These are phyloP conservation scores for Aspergillus sergii DNA, from an alignment of 2,329 filamentous ascomycete species.

Conservation along the genomic window DNA sequence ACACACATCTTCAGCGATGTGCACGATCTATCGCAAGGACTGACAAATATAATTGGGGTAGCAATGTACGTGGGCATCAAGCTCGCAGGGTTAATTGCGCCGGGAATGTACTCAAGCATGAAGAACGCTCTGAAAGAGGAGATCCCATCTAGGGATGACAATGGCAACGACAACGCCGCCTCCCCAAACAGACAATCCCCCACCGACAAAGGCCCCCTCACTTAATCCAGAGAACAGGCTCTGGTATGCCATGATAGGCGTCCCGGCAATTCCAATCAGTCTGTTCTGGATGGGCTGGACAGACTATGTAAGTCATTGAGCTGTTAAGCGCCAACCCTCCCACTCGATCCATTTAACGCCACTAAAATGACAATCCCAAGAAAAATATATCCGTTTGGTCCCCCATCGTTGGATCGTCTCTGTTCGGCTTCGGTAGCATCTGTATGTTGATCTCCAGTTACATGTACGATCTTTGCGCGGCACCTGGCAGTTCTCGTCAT, in stretches of 20 bases:
- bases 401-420: constrained; percentile 50
- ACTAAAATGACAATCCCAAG: constrained; percentile 8
- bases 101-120: constrained; percentile 46
- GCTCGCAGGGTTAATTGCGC: constrained; percentile 42
- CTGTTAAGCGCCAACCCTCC: too few relatives aligned
- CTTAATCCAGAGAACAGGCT: constrained; percentile 54
- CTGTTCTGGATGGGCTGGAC: constrained; percentile 66
- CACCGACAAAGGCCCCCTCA: too few relatives aligned
- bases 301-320: constrained; percentile 19
- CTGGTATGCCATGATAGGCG: constrained; percentile 56
- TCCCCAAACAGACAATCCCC: too few relatives aligned
- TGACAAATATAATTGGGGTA: constrained; percentile 51
- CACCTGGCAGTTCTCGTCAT: too few relatives aligned
- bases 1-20: constrained; percentile 54
- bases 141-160: neutral
- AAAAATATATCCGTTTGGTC: constrained; percentile 52
- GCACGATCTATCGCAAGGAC: constrained; percentile 49
- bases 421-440: constrained; percentile 55
- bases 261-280: constrained; percentile 54
- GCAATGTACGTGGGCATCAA: constrained; percentile 49
- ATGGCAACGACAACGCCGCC: too few relatives aligned
- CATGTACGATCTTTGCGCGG: constrained; percentile 44
- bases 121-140: constrained; percentile 21
- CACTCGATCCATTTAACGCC: too few relatives aligned
- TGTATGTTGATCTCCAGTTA: constrained; percentile 54